These are phyloP conservation scores for Arabidopsis hybrid DNA, from an alignment of 441 rosid genomes.

Conservation along the genomic window DNA sequence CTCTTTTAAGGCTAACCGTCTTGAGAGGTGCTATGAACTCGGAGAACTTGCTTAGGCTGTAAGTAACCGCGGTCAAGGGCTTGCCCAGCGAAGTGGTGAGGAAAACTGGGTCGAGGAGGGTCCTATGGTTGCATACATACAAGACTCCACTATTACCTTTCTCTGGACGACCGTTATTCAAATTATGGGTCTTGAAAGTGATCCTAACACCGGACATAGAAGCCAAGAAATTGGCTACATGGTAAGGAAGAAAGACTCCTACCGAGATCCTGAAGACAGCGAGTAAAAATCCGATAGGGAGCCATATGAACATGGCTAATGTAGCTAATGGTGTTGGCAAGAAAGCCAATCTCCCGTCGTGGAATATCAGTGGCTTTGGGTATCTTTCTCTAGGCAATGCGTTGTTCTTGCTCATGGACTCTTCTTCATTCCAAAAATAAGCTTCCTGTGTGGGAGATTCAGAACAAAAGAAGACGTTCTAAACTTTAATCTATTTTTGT, in stretches of 20 bases:
- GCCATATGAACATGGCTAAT: constrained; percentile 75
- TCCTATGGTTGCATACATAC: constrained; percentile 87
- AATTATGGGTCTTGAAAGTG: constrained; percentile 39
- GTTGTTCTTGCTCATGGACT: constrained; percentile 51
- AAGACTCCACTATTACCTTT: constrained; percentile 58
- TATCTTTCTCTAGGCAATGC: constrained; percentile 70
- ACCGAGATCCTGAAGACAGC: constrained; percentile 63
- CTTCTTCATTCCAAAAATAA: constrained; percentile 63
- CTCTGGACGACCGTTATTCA: constrained; percentile 40
- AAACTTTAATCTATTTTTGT: not conserved
- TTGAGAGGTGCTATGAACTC: constrained; percentile 82
- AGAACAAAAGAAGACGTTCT: not conserved
- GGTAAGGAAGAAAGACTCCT: constrained; percentile 72
- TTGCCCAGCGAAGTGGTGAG: constrained; percentile 62
- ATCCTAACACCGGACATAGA: constrained; percentile 56
- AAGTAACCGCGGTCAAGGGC: constrained; percentile 86
- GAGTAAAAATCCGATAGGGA: constrained; percentile 68
- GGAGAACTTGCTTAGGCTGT: constrained; percentile 89
- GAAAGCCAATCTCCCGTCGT: constrained; percentile 96
- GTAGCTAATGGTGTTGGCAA: constrained; percentile 86
- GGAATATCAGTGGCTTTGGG: constrained; percentile 88
- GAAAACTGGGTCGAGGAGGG: constrained; percentile 87
- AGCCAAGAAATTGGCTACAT: constrained; percentile 53
- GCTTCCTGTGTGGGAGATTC: constrained; percentile 59
- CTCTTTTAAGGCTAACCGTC: constrained; percentile 81